Conservation (phyloP, 2,329 filamentous ascomycete species). For the Cladosporium halotolerans region DNA sequence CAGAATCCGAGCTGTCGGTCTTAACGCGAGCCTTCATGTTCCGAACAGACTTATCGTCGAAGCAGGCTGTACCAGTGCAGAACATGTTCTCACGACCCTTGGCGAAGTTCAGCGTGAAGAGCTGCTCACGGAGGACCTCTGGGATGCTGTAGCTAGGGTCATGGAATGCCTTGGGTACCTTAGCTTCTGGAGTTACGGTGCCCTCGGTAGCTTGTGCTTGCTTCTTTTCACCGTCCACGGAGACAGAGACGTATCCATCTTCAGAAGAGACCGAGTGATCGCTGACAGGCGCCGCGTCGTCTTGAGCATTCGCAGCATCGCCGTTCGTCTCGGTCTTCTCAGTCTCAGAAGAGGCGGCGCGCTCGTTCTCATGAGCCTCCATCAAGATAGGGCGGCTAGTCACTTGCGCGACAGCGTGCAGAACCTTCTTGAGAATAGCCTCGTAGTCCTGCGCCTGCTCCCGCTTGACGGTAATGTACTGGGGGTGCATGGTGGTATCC, state of each 20-base stretch:
- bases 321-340: constrained; percentile 10
- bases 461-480: constrained; percentile 69
- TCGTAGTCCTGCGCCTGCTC: constrained; percentile 67
- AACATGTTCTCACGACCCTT: constrained; percentile 49
- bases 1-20: constrained; percentile 17
- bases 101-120: constrained; percentile 73
- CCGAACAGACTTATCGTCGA: constrained; percentile 16
- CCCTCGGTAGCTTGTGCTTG: constrained; percentile 24
- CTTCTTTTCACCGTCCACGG: constrained; percentile 58
- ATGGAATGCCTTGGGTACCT: constrained; percentile 25
- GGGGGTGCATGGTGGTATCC: constrained; percentile 22
- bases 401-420: constrained; percentile 68
- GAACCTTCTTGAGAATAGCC: constrained; percentile 69
- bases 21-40: constrained; percentile 28
- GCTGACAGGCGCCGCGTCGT: constrained; percentile 52
- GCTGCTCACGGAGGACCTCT: constrained; percentile 52
- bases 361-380: constrained; percentile 33
- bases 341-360: neutral
- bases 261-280: constrained; percentile 79
- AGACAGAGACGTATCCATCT: constrained; percentile 84
- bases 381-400: constrained; percentile 63
- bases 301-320: constrained; percentile 47
- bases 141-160: constrained; percentile 45
- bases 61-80: constrained; percentile 45
- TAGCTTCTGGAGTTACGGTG: neutral